phyloP scores from a whole-genome alignment of 2,329 filamentous ascomycete species.

The Periconia macrospinosa region DNA sequence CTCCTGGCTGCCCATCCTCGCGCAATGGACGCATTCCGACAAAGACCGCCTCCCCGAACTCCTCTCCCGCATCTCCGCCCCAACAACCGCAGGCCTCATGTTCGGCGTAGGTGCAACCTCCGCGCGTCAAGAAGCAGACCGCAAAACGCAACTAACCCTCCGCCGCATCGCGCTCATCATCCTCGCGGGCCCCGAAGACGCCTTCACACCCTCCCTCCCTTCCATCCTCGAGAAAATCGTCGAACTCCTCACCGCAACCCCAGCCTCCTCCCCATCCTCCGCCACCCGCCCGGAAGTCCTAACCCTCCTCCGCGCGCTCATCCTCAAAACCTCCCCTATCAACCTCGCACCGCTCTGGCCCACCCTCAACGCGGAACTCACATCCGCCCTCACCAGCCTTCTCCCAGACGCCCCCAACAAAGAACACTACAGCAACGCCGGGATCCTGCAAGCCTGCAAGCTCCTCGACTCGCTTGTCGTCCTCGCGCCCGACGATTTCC shows the following conservation, averaged over 20 bases:
- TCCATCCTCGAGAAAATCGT: constrained; percentile 79
- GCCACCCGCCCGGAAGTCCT: constrained; percentile 87
- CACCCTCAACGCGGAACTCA: constrained; percentile 81
- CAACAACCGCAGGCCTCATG: constrained; percentile 92
- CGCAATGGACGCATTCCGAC: constrained; percentile 81
- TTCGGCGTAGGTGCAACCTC: constrained; percentile 97
- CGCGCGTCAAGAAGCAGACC: constrained; percentile 90
- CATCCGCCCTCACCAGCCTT: constrained; percentile 75
- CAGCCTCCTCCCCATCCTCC: constrained; percentile 88
- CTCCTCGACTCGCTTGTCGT: constrained; percentile 86
- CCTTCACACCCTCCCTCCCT: constrained; percentile 75
- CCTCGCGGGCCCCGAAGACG: constrained; percentile 74
- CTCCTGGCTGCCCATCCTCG: constrained; percentile 81
- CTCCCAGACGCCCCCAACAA: constrained; percentile 68
- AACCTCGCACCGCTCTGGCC: constrained; percentile 89
- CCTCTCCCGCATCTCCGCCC: constrained; percentile 74
- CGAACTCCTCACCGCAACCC: constrained; percentile 80
- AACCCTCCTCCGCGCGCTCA: constrained; percentile 80
- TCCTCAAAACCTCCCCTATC: constrained; percentile 75
- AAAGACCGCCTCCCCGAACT: constrained; percentile 87
- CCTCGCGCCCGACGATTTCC: constrained; percentile 90
- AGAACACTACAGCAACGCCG: constrained; percentile 75
- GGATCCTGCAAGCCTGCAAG: constrained; percentile 89
- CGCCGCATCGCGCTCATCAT: constrained; percentile 79
- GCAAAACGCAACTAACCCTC: constrained; percentile 87